Base-by-base conservation (phyloP, 2,329 filamentous ascomycete genomes). In the Paraconiothyrium sp. region DNA sequence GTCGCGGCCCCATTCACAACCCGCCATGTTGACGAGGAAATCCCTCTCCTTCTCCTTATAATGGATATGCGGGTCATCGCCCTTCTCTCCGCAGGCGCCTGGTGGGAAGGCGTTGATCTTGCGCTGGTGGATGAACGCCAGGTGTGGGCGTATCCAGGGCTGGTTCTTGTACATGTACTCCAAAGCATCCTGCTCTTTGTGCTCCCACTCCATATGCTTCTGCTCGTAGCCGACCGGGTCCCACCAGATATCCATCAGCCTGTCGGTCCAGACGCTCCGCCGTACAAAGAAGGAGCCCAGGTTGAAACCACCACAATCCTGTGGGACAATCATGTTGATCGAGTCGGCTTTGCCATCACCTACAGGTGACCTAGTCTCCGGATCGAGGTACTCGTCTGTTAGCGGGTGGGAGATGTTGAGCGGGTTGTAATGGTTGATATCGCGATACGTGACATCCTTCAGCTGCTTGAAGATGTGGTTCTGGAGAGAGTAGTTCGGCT, bases 201-300 rank as follows among this genome's bases (percentile, higher is more conserved):
- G 95, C 74, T 95, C 94, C 95, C 95, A 99, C 65, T 95, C 88
- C 94, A 97, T 97, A 78, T 99, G 95, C 77, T 93, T 96, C 81
- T 99, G 95, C 81, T 99, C 95, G 78, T 99, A 99, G 60, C 91
- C 89, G 34, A 98, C 94, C 0, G 95, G 95, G 73, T 99, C 95
- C 95, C 95, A 99, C 95, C 95, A 99, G 56, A 97, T 86, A 74
- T 99, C 95, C 39, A 99, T 86, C 20, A 99, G 82, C 4, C 93
- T 90, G 72, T 98, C 94, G 0, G 94, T 92, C 92, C 94, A 99
- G 30, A 89, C 84, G 72, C 92, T 92, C 63, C 95, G 89, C 54
- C 89, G 89, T 48, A 97, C 82, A 78, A 99, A 95, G 84, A 99
- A 99, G 16, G 93, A 97, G 20, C 95, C 95, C 13, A 99, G 85